phyloP scores from a whole-genome alignment of 1,284 basidiomycete genomes.

The Peniophora sp. region DNA sequence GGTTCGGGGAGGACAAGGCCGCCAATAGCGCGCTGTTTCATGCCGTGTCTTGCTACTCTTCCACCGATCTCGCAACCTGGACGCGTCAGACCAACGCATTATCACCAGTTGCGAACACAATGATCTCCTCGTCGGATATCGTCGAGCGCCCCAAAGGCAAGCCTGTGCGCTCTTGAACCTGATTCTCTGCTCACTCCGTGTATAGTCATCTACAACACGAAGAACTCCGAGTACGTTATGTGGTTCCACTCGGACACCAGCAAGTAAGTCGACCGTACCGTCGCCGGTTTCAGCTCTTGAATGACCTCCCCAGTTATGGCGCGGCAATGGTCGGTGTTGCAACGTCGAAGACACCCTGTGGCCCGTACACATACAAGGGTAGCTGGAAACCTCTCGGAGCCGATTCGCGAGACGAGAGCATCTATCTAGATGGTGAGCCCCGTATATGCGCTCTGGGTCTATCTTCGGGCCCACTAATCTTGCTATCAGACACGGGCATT shows the following conservation, averaged over 20 bases:
- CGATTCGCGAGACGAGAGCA: constrained; percentile 51
- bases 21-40: constrained; percentile 48
- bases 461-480: background rate
- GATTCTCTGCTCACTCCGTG: background rate
- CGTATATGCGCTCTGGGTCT: too few species aligned
- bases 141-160: constrained; percentile 58
- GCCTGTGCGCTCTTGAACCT: background rate
- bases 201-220: constrained; percentile 46
- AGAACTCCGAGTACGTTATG: constrained; percentile 63
- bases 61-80: constrained; percentile 48
- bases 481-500: constrained; percentile 11
- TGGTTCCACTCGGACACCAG: constrained; percentile 64
- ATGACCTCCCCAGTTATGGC: constrained; percentile 44
- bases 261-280: constrained; percentile 31
- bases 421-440: constrained; percentile 46
- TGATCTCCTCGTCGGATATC: constrained; percentile 51
- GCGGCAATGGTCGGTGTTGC: constrained; percentile 57
- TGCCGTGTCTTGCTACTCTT: constrained; percentile 55
- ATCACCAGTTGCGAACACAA: constrained; percentile 42
- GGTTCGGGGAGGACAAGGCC: constrained; percentile 60
- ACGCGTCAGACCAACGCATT: constrained; percentile 51
- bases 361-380: constrained; percentile 47
- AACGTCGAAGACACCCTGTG: constrained; percentile 49
- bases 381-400: constrained; percentile 53
- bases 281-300: too few species aligned